Conservation (phyloP, 2,329 filamentous ascomycete genomes). For the Xylariaceae sp. region DNA sequence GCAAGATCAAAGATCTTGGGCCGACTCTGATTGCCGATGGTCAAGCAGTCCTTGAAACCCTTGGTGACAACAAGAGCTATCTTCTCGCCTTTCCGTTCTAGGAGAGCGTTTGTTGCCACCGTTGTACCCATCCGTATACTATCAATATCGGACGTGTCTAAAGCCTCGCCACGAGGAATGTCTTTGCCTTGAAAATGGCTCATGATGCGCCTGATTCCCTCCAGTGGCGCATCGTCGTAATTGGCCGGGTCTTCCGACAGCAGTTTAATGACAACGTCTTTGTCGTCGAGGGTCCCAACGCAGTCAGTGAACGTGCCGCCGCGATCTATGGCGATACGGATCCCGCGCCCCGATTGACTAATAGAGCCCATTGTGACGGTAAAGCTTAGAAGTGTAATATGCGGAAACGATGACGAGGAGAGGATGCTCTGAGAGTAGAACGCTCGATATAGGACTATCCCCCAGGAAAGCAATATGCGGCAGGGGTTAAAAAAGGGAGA, state of each 20-base stretch:
- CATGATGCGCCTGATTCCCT: constrained; percentile 85
- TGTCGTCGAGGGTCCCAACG: constrained; percentile 73
- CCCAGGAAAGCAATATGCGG: too few relatives aligned
- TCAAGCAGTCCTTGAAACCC: constrained; percentile 83
- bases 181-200: constrained; percentile 71
- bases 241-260: constrained; percentile 87
- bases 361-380: constrained; percentile 34
- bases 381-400: too few relatives aligned
- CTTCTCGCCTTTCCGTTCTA: constrained; percentile 86
- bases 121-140: constrained; percentile 96
- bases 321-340: constrained; percentile 74
- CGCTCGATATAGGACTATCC: too few relatives aligned
- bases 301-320: constrained; percentile 94
- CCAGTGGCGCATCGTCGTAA: constrained; percentile 86
- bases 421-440: too few relatives aligned
- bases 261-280: constrained; percentile 82
- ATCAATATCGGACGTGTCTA: constrained; percentile 82
- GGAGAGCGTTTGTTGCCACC: constrained; percentile 85
- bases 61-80: constrained; percentile 85
- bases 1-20: constrained; percentile 90
- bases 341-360: constrained; percentile 48
- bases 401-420: too few relatives aligned
- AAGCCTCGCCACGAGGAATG: constrained; percentile 73
- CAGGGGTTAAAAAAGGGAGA: too few relatives aligned
- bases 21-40: constrained; percentile 86